A percentile compares a stretch with the other conserved stretches of the same genome.
These are phyloP conservation scores for Paecilomyces fulvus DNA, from an alignment of 2,329 filamentous ascomycete genomes.

Conservation along the genomic window DNA sequence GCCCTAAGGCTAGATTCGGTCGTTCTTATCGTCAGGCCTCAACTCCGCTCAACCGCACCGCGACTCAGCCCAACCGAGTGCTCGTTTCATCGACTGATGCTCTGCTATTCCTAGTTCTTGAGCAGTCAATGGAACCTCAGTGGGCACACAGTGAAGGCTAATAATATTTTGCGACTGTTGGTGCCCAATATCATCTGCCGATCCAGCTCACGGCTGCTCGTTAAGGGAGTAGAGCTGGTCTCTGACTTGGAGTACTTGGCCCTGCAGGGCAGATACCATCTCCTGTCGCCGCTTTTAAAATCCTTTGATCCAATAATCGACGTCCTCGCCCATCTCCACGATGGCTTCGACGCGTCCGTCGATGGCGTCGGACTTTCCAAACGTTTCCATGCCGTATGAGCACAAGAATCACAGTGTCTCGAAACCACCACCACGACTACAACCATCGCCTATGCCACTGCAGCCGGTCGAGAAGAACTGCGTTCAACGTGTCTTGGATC, in stretches of 20 bases:
- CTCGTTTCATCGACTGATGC: neutral
- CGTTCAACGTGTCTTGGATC: slow-evolving; percentile 47
- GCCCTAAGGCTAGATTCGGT: neutral
- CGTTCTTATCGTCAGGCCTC: neutral
- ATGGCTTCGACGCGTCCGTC: slow-evolving; percentile 38
- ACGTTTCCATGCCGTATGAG: slow-evolving; percentile 40
- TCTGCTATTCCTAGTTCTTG: neutral
- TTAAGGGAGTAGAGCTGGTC: neutral
- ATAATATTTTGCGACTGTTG: neutral
- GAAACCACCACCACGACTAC: slow-evolving; percentile 34
- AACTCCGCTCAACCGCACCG: neutral
- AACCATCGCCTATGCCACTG: slow-evolving; percentile 46
- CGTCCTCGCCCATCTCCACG: slow-evolving; percentile 8
- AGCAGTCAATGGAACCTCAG: neutral
- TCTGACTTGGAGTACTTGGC: neutral
- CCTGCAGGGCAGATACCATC: neutral
- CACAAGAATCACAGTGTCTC: slow-evolving; percentile 17
- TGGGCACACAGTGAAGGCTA: neutral
- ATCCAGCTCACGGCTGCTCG: neutral
- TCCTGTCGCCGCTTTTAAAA: neutral
- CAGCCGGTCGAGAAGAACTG: slow-evolving; percentile 46
- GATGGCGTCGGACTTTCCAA: slow-evolving; percentile 52
- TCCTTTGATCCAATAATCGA: neutral
- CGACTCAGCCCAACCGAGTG: neutral
- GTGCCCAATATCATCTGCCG: neutral